Evolutionary conservation across 148 eudicot genomes (phyloP).

Genomic region (Rhododendron williamsianum): DNA sequence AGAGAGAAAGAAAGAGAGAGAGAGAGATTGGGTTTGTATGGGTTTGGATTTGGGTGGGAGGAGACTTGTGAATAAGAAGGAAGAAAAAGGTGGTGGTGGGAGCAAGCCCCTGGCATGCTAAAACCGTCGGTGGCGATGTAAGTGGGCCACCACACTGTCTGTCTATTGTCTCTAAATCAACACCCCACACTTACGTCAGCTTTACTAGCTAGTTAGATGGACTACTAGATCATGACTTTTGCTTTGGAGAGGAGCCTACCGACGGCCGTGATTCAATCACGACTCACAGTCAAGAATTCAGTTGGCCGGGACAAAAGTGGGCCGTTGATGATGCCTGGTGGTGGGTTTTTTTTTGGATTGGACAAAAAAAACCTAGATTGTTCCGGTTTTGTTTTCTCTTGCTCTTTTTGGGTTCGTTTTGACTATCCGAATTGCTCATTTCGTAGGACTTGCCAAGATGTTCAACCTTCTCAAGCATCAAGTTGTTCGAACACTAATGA

Average conservation of each 20-base stretch:
- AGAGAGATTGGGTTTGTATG: slow-evolving; percentile 10
- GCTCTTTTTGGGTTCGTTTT: not conserved
- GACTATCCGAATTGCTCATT: not conserved
- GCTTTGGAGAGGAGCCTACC: not conserved
- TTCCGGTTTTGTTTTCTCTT: not conserved
- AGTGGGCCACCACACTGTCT: slow-evolving; percentile 11
- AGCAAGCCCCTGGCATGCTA: not conserved
- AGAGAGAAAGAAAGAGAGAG: slow-evolving; percentile 8
- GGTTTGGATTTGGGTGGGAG: slow-evolving; percentile 10
- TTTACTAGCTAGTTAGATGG: not conserved
- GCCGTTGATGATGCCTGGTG: not conserved
- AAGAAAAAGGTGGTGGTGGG: slow-evolving; percentile 52
- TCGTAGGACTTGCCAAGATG: accelerated
- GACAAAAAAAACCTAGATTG: not conserved
- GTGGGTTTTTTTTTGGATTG: not conserved
- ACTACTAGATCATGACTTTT: not conserved
- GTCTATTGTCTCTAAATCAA: not conserved
- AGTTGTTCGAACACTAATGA: not conserved
- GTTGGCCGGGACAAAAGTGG: not conserved
- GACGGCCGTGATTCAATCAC: not conserved
- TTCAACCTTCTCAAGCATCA: too few species aligned
- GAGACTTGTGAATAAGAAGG: slow-evolving; percentile 73
- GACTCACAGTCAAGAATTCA: not conserved
- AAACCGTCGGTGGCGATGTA: slow-evolving; percentile 19
- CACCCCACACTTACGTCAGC: not conserved